Base-by-base conservation (phyloP, 2,329 filamentous ascomycete species). In the Penicillium rolfsii region DNA sequence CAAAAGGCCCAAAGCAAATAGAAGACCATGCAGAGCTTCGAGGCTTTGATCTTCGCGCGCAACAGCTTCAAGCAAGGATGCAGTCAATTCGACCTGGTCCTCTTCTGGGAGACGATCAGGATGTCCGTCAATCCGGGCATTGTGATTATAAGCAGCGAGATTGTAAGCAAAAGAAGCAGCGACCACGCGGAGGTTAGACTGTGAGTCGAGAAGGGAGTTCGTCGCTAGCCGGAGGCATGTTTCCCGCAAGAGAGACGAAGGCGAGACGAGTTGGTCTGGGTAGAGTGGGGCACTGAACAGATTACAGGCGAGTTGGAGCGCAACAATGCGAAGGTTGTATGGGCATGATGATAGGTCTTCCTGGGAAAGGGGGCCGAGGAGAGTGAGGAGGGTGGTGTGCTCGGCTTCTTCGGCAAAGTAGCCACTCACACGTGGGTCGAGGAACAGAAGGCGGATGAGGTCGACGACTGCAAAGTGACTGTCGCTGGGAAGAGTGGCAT, bases 91-190 rank as follows among this genome's bases (percentile, higher is more conserved):
- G 1, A 96, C 85, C 71, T 95, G 89, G 60, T 90, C 87, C 2
- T 83, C 85, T 40, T 91, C 89, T 0, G 86, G 80, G 3, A 97
- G 75, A 0, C 78, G 80, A 50, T 89, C 85, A 5, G 80, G 77
- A 0, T 83, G 78, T 12, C 85, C 82, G 30, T 86, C 83, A 40
- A 84, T 80, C 22, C 91, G 84, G 28, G 85, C 80, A 50, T 85
- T 85, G 68, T 89, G 89, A 69, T 93, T 90, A 2, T 87, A 84
- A 0, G 88, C 81, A 0, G 91, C 85, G 0, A 98, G 77, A 67
- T 98, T 97, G 80, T 93, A 95, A 0, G 93, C 85, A 2, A 98
- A 82, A 1, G 89, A 91, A 0, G 93, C 88, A 0, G 93, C 91
- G 1, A 93, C 91, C 3, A 94, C 90, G 45, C 93, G 87, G 2